Evolutionary conservation across 495 filamentous ascomycete species (phyloP), one percentile per base, ranked within the genome.

Genomic region (Penicillium lagena): DNA sequence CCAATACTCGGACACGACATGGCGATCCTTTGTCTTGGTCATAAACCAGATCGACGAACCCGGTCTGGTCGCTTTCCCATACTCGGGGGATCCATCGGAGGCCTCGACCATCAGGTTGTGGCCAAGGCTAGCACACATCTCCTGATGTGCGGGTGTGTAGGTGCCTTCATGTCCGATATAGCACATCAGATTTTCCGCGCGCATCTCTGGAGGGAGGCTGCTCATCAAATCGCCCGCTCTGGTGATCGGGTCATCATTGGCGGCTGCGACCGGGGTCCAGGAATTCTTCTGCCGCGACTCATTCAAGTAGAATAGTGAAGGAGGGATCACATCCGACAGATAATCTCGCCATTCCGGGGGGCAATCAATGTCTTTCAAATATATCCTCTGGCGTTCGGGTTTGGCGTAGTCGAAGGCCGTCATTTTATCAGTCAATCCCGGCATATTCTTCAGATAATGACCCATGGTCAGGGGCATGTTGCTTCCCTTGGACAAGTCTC

Each of bases 41-140:
- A 98, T 96, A 52, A 97, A 93, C 93, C 93, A 98, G 33, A 98
- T 81, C 1, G 93, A 96, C 15, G 85, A 91, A 1, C 93, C 91
- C 0, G 83, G 79, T 46, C 78, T 85, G 48, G 90, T 87, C 14
- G 63, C 66, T 45, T 89, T 79, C 7, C 78, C 78, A 35, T 83
- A 69, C 35, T 81, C 79, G 14, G 64, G 60, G 4, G 71, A 58
- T 1, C 68, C 65, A 34, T 64, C 68, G 7, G 90, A 95, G 1
- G 88, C 81, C 47, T 95, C 86, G 2, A 98, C 88, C 93, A 98
- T 98, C 41, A 98, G 84, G 56, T 98, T 98, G 40, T 98, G 93
- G 0, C 93, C 91, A 31, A 98, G 72, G 46, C 83, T 93, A 12
- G 87, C 93, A 65, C 91, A 98, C 93, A 98, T 98, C 58, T 98